phyloP scores from a whole-genome alignment of 352 stramenopile genomes.

The Globisporangium paddicum region DNA sequence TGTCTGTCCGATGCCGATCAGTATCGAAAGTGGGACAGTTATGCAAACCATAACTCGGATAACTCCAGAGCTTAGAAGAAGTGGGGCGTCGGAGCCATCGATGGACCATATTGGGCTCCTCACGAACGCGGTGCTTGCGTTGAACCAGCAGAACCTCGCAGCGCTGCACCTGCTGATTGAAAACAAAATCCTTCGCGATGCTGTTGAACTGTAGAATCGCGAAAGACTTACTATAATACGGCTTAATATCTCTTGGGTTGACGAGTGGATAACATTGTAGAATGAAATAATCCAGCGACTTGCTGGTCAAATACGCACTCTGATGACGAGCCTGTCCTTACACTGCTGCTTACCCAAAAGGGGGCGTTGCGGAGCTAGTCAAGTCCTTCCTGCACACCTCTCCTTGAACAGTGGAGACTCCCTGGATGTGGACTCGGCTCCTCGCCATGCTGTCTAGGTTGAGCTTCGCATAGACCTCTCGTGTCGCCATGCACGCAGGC shows the following conservation, averaged over 20 bases:
- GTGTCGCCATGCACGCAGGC: constrained; percentile 18
- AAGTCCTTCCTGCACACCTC: constrained; percentile 45
- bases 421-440: constrained; percentile 31
- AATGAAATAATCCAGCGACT: no score
- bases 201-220: no score
- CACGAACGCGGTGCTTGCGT: constrained; percentile 3
- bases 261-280: no score
- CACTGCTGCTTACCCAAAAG: constrained; percentile 16
- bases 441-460: constrained; percentile 31
- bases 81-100: neutral
- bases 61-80: neutral
- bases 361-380: constrained; percentile 38
- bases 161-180: constrained; percentile 9
- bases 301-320: no score
- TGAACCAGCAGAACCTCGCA: constrained; percentile 5
- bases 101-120: neutral
- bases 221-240: no score
- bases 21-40: neutral
- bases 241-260: no score
- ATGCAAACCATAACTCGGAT: constrained; percentile 8
- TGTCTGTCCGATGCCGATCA: no score
- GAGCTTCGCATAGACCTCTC: constrained; percentile 30
- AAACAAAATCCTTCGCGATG: neutral
- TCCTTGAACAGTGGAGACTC: constrained; percentile 22
- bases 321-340: no score